These are phyloP conservation scores for Eutrema yunnanense DNA, from an alignment of 345 rosid species.

Conservation along the genomic window DNA sequence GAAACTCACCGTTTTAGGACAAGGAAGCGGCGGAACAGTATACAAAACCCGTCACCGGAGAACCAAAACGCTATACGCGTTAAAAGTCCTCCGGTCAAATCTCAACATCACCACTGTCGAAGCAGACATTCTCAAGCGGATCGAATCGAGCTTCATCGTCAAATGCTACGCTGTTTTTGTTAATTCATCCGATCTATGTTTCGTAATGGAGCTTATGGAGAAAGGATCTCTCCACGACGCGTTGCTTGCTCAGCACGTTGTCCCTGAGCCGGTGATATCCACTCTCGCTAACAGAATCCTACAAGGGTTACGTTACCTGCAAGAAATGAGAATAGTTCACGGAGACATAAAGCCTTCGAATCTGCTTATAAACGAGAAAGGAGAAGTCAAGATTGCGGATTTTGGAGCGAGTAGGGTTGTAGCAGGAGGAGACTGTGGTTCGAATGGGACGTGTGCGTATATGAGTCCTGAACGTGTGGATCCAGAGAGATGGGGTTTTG, in stretches of 20 bases:
- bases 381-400: slow-evolving; percentile 63
- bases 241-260: slow-evolving; percentile 8
- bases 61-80: slow-evolving; percentile 35
- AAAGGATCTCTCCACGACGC: slow-evolving; percentile 42
- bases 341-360: slow-evolving; percentile 73
- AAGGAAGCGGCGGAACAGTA: slow-evolving; percentile 53
- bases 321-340: slow-evolving; percentile 48
- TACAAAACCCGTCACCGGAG: slow-evolving; percentile 46
- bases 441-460: slow-evolving; percentile 55
- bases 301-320: slow-evolving; percentile 46
- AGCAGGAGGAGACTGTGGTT: slow-evolving; percentile 27
- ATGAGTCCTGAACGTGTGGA: slow-evolving; percentile 73
- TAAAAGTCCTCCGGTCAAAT: slow-evolving; percentile 45
- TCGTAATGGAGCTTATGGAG: slow-evolving; percentile 67
- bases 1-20: slow-evolving; percentile 50
- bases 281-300: slow-evolving; percentile 34
- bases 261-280: slow-evolving; percentile 37
- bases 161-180: slow-evolving; percentile 45
- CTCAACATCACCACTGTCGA: slow-evolving; percentile 28
- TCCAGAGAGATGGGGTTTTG: slow-evolving; percentile 46
- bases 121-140: slow-evolving; percentile 48
- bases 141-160: slow-evolving; percentile 43
- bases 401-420: slow-evolving; percentile 55
- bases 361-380: slow-evolving; percentile 39
- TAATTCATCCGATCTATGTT: slow-evolving; percentile 33